Conservation (phyloP, 2,329 filamentous ascomycete genomes). For the Orbilia javanica region DNA sequence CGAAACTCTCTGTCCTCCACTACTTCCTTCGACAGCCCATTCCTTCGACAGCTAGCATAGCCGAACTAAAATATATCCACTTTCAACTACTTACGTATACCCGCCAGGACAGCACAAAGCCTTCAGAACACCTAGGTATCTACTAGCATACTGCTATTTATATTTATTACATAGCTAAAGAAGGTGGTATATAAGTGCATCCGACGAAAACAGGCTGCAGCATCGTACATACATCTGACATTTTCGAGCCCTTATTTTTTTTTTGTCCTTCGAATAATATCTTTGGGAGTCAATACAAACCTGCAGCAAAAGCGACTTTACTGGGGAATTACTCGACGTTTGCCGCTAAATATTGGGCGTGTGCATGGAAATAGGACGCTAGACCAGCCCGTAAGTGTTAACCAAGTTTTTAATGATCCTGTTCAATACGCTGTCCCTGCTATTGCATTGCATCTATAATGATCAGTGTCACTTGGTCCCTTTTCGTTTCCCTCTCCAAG, state of each 20-base stretch:
- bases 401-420: conserved; percentile 26
- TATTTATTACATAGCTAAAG: neutral
- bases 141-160: conserved; percentile 12
- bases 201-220: conserved; percentile 45
- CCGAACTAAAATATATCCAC: conserved; percentile 41
- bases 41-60: conserved; percentile 43
- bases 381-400: conserved; percentile 40
- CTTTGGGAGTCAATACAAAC: neutral
- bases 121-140: conserved; percentile 27
- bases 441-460: conserved; percentile 48
- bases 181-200: conserved; percentile 42
- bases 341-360: conserved; percentile 46
- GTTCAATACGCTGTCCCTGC: conserved; percentile 23
- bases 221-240: conserved; percentile 30
- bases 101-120: conserved; percentile 2
- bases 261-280: conserved; percentile 13
- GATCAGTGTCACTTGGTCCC: conserved; percentile 18
- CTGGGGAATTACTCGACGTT: conserved; percentile 17
- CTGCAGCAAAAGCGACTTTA: conserved; percentile 17
- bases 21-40: conserved; percentile 18
- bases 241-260: conserved; percentile 22
- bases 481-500: conserved; percentile 26
- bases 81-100: conserved; percentile 38
- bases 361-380: conserved; percentile 30
- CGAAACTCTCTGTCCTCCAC: conserved; percentile 22